Base-by-base conservation (phyloP, 2,329 filamentous ascomycete species). In the Cordyceps javanica region DNA sequence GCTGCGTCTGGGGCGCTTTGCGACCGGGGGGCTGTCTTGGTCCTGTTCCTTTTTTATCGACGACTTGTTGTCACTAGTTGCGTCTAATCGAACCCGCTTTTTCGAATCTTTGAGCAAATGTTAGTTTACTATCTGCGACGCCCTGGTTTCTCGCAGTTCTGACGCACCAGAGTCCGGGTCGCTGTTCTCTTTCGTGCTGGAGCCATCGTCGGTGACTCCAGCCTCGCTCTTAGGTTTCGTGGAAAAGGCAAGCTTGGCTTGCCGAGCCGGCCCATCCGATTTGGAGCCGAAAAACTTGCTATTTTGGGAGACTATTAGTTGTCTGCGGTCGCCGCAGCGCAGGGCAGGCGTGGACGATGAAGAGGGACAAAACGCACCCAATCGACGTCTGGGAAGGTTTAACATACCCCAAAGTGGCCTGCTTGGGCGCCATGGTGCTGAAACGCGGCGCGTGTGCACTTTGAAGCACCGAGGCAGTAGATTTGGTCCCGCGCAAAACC, bases 341-440 rank as follows among this genome's bases (percentile, higher is more conserved):
- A 21, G 9, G 51, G 19, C 30, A 30, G 26, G 13, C 42, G 28
- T 8, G 32, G 52, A 46, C 41, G 19, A 38, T 48, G n/a, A 14
- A 50, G 46, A 25, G 28, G 53, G 34, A 41, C 25, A 74, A n/a
- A 76, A 73, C 83, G 63, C 71, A 91, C 89, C 86, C 82, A 72
- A 93, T 75, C 65, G 86, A 90, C 69, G 81, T 83, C 77, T 93
- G 89, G 62, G 80, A 79, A 66, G 85, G 76, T 73, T 83, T 87
- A 62, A 93, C 91, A 76, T 94, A 96, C 91, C 90, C 90, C 72
- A 96, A 76, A 60, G 89, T 96, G 67, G 89, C 85, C 75, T 96
- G 91, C 70, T 90, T 91, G 44, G 75, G 75, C 64, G 77, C 75
- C 75, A 79, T 78, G 63, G 64, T 56, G 55, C 59, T 54, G 9